Evolutionary conservation across 371 early-diverging fungal genomes (phyloP).

Genomic region (Blakeslea trispora): DNA sequence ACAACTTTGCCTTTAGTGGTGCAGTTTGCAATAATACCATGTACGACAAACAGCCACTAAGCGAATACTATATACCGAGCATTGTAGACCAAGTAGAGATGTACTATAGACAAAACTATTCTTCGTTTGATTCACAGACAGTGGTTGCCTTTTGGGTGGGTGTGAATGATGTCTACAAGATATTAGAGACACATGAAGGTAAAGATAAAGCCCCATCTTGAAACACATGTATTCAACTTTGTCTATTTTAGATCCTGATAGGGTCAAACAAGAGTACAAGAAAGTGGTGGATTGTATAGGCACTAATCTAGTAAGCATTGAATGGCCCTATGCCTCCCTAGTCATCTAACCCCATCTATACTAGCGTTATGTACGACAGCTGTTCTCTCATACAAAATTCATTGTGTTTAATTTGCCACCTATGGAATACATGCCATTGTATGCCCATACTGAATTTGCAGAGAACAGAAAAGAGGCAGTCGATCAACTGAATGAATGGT

Average conservation of each 20-base stretch:
- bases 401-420: slow-evolving; percentile 43
- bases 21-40: slow-evolving; percentile 38
- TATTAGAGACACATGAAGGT: slow-evolving; percentile 16
- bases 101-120: slow-evolving; percentile 39
- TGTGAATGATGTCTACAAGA: slow-evolving; percentile 37
- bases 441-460: slow-evolving; percentile 17
- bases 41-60: slow-evolving; percentile 14
- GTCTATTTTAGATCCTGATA: background rate
- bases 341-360: too few relatives aligned
- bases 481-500: slow-evolving; percentile 25
- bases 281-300: slow-evolving; percentile 37
- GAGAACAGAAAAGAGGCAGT: slow-evolving; percentile 24
- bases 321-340: too few relatives aligned
- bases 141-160: slow-evolving; percentile 47
- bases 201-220: too few relatives aligned
- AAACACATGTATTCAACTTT: background rate
- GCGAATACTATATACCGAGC: slow-evolving; percentile 29
- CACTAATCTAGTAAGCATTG: slow-evolving; percentile 37
- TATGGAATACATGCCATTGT: slow-evolving; percentile 42
- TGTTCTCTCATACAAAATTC: slow-evolving; percentile 37
- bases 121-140: slow-evolving; percentile 42
- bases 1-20: slow-evolving; percentile 49
- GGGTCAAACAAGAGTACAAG: slow-evolving; percentile 5
- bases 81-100: slow-evolving; percentile 48
- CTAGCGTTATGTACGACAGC: slow-evolving; percentile 40